These are phyloP conservation scores for Teunomyces funiuensis DNA, from an alignment of 805 yeast genomes.

Conservation along the genomic window DNA sequence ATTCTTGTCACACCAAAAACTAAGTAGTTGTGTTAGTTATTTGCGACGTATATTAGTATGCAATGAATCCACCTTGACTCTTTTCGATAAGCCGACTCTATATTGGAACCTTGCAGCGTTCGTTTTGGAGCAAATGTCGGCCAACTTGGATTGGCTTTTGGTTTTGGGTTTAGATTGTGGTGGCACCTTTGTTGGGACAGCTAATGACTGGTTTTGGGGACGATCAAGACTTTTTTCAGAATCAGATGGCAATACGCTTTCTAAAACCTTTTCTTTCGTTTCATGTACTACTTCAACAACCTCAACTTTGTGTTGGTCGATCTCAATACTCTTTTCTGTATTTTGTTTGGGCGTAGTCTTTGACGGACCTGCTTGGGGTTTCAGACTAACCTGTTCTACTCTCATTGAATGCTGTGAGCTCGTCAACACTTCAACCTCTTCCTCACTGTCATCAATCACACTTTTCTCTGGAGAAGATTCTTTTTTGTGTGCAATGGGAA, in stretches of 20 bases:
- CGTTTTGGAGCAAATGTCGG: conserved; percentile 12
- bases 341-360: too few species aligned
- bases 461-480: neutral
- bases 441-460: conserved; percentile 15
- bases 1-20: conserved; percentile 1
- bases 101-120: neutral
- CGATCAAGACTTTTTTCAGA: too few species aligned
- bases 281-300: neutral
- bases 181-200: neutral
- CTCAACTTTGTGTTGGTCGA: neutral
- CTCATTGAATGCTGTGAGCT: conserved; percentile 9
- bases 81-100: conserved; percentile 29
- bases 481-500: neutral
- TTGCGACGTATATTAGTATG: conserved; percentile 13
- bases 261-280: neutral
- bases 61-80: conserved; percentile 22
- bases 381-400: neutral
- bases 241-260: too few species aligned
- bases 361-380: neutral
- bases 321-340: neutral
- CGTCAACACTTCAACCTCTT: conserved; percentile 10
- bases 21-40: neutral
- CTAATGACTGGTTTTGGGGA: too few species aligned
- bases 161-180: neutral
- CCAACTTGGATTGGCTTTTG: conserved; percentile 4